Evolutionary conservation across 306 rosid genomes (phyloP).

Genomic region (Alnus rubra): DNA sequence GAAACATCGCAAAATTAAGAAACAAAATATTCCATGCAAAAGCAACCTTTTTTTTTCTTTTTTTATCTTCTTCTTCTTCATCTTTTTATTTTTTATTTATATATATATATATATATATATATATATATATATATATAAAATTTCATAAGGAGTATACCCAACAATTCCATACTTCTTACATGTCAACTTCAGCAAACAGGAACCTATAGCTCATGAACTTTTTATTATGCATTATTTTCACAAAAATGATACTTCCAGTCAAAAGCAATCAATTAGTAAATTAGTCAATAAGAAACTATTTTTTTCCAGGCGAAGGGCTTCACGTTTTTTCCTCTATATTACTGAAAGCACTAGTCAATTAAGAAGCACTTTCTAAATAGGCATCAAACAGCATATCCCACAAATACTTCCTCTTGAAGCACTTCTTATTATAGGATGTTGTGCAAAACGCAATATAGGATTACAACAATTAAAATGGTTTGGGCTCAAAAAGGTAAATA

Average conservation of each 20-base stretch:
- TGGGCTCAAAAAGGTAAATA: conserved; percentile 15
- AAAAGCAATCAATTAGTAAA: background rate
- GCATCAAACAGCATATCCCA: background rate
- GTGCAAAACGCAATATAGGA: conserved; percentile 2
- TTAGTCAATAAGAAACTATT: background rate
- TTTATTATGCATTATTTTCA: background rate
- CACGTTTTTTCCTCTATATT: background rate
- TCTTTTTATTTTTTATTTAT: too few relatives aligned
- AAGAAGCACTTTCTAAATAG: conserved; percentile 4
- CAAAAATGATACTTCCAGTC: background rate
- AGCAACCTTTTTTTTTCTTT: background rate
- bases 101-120: too few relatives aligned
- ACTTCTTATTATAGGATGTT: conserved; percentile 11
- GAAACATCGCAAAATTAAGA: background rate
- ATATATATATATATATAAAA: background rate
- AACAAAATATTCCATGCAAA: background rate
- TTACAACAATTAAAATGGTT: background rate
- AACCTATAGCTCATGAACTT: background rate
- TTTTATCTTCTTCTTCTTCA: too few relatives aligned
- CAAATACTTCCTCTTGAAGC: conserved; percentile 5
- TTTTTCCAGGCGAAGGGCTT: background rate
- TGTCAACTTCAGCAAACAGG: conserved; percentile 1
- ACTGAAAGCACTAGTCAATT: background rate
- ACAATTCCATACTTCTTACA: background rate
- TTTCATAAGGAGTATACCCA: background rate